Evolutionary conservation across 805 yeast species (phyloP).

Genomic region (Metahyphopichia silvanorum): DNA sequence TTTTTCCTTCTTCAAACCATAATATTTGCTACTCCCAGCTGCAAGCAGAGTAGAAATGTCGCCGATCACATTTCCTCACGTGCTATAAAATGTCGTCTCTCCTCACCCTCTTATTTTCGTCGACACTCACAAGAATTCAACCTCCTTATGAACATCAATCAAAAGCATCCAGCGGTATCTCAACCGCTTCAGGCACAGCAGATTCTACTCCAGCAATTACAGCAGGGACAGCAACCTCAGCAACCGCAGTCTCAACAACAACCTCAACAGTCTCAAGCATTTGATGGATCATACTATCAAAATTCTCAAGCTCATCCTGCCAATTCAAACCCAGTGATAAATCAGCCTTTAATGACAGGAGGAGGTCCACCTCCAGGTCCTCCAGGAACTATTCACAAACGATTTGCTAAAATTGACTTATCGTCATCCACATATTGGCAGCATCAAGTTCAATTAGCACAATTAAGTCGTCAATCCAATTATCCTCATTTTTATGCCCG

Average conservation of each 20-base stretch:
- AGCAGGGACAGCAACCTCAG: conserved; percentile 28
- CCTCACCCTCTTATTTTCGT: too few relatives aligned
- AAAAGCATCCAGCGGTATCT: conserved; percentile 30
- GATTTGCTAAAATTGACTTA: too few relatives aligned
- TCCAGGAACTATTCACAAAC: conserved; percentile 18
- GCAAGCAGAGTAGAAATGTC: too few relatives aligned
- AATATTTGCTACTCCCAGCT: too few relatives aligned
- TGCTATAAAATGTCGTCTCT: too few relatives aligned
- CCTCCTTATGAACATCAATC: conserved; percentile 37
- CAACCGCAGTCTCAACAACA: conserved; percentile 17
- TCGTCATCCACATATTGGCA: too few relatives aligned
- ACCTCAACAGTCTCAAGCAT: conserved; percentile 19
- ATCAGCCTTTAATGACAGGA: conserved; percentile 20
- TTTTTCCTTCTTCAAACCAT: too few relatives aligned
- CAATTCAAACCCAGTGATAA: conserved; percentile 17
- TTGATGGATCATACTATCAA: too few relatives aligned
- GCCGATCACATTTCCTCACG: too few relatives aligned
- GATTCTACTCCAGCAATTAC: conserved; percentile 40
- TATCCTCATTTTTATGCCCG: conserved; percentile 82
- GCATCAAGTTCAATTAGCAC: conserved; percentile 73
- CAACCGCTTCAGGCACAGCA: conserved; percentile 38
- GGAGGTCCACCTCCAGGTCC: conserved; percentile 16
- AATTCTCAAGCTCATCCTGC: too few relatives aligned
- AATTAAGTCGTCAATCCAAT: conserved; percentile 60
- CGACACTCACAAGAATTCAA: too few relatives aligned